Evolutionary conservation across 441 rosid species (phyloP).

Genomic region (Aleurites moluccanus): DNA sequence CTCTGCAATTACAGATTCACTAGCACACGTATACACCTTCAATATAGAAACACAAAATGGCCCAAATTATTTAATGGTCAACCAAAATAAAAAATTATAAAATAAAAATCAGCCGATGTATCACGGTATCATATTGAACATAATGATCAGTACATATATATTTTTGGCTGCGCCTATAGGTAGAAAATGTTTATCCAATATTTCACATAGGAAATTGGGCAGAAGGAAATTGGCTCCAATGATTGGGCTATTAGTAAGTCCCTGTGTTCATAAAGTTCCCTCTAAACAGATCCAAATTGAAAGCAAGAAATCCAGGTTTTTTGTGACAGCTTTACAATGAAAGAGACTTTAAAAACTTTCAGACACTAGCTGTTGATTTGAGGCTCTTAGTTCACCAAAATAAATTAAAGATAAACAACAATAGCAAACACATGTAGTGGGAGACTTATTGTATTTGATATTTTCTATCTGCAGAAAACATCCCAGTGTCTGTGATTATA

Average conservation of each 20-base stretch:
- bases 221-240: too few species aligned
- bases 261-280: too few species aligned
- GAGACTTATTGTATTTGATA: background rate
- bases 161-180: too few species aligned
- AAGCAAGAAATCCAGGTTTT: too few species aligned
- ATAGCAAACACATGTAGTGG: background rate
- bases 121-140: background rate
- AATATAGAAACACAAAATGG: slow-evolving; percentile 17
- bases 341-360: too few species aligned
- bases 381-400: background rate
- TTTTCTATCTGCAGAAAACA: background rate
- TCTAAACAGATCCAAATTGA: too few species aligned
- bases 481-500: background rate
- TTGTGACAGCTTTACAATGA: too few species aligned
- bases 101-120: background rate
- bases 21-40: slow-evolving; percentile 76
- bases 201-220: background rate
- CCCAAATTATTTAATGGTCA: background rate
- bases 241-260: too few species aligned
- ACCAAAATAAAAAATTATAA: background rate
- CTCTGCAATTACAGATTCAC: slow-evolving; percentile 58
- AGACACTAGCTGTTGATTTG: too few species aligned
- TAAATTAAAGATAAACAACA: background rate
- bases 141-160: background rate
- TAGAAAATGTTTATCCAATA: background rate